These are phyloP conservation scores for Leishmania braziliensis DNA, from an alignment of 208 protist genomes.

Conservation along the genomic window DNA sequence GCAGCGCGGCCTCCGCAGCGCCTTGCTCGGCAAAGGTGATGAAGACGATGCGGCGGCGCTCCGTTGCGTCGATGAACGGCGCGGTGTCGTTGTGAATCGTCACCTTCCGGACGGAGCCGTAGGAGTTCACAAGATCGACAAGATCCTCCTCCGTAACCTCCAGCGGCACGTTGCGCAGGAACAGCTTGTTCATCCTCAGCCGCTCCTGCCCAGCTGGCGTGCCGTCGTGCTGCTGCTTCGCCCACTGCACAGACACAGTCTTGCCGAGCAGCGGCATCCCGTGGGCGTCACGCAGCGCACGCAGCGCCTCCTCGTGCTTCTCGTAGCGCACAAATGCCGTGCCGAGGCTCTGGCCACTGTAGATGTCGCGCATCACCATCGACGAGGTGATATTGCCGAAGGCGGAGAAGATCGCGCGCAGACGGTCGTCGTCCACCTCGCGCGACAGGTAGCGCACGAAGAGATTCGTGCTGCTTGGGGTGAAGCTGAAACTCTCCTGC, in stretches of 20 bases:
- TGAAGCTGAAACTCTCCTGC: constrained; percentile 5
- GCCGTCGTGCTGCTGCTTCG: constrained; percentile 41
- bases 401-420: constrained; percentile 32
- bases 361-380: constrained; percentile 59
- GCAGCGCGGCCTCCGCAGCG: constrained; percentile 36
- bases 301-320: constrained; percentile 22
- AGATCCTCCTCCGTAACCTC: constrained; percentile 29
- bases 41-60: constrained; percentile 47
- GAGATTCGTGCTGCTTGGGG: constrained; percentile 52
- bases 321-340: constrained; percentile 50
- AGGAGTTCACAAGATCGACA: constrained; percentile 9
- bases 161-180: constrained; percentile 56
- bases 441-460: constrained; percentile 42
- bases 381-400: constrained; percentile 43
- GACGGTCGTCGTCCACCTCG: constrained; percentile 35
- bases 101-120: constrained; percentile 33
- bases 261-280: constrained; percentile 20
- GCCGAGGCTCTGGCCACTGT: constrained; percentile 47
- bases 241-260: constrained; percentile 37
- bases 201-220: constrained; percentile 34
- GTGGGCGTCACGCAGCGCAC: constrained; percentile 23
- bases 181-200: constrained; percentile 47
- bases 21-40: constrained; percentile 44
- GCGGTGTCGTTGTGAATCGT: constrained; percentile 39
- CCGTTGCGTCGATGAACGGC: background rate